Conservation (phyloP, 495 filamentous ascomycete species). For the Aspergillus incahuasiensis region DNA sequence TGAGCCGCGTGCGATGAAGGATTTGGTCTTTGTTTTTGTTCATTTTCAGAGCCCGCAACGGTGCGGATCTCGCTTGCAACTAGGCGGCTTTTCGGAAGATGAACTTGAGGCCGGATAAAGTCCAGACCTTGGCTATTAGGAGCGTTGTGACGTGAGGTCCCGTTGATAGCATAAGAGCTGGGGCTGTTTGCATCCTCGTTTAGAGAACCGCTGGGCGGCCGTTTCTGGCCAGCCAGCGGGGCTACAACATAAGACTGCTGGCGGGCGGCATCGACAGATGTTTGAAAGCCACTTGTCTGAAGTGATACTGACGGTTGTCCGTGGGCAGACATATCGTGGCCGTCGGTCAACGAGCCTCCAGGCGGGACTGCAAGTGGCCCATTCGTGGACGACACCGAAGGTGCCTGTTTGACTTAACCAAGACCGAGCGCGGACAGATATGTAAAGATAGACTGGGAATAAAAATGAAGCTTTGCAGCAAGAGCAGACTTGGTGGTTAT, state of each 20-base stretch:
- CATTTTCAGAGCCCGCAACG: constrained; percentile 17
- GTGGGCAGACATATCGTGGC: constrained; percentile 25
- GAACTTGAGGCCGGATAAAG: constrained; percentile 19
- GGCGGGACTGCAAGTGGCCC: not conserved
- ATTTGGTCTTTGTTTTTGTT: not conserved
- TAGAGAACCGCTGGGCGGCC: constrained; percentile 22
- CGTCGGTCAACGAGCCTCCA: not conserved
- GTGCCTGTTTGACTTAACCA: not conserved
- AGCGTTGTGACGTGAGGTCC: constrained; percentile 4
- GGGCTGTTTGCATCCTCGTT: constrained; percentile 12
- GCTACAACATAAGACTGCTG: constrained; percentile 34
- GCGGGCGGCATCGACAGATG: constrained; percentile 43
- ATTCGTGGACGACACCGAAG: not conserved
- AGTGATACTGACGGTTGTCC: constrained; percentile 23
- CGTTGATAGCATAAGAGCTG: not conserved
- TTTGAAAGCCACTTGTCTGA: constrained; percentile 42
- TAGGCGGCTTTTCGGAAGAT: constrained; percentile 27
- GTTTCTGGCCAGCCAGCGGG: constrained; percentile 41
- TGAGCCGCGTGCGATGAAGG: constrained; percentile 42
- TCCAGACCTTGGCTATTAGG: constrained; percentile 7
- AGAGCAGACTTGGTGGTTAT: too few relatives aligned
- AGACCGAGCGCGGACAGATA: too few relatives aligned
- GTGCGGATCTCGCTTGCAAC: constrained; percentile 36
- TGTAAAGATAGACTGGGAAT: too few relatives aligned
- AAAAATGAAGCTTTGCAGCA: too few relatives aligned